Base-by-base conservation (phyloP, 1,284 basidiomycete species). In the Fomitopsis betulina region DNA sequence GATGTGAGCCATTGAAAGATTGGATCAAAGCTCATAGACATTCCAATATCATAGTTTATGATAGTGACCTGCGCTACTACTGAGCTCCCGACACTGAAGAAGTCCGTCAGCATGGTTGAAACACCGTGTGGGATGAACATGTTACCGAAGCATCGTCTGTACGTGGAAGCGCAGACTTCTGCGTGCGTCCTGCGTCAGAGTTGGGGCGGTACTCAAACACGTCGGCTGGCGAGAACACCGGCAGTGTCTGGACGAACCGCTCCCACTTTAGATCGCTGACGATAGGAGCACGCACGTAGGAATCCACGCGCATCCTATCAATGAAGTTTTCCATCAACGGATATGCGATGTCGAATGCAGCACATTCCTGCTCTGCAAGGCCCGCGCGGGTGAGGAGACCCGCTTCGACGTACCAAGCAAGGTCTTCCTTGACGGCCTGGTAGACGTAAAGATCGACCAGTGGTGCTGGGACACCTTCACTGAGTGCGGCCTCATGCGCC, bases 401-500 rank as follows among this genome's bases (percentile, higher is more conserved):
- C n/a, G 62, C 23, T 58, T 69, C 67, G 2, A 60, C 51, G 59
- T 71, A 73, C 70, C 68, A 71, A 1, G 58, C 58, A 0, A 61
- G 32, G 60, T 72, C 67, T 13, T 53, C 39, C 32, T 62, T 65
- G 17, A 73, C 53, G 13, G 57, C 57, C 1, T 53, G 50, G 3
- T 62, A 63, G 2, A 60, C 63, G 56, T 68, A 72, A 10, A 73
- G 39, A 19, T 61, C 62, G n/a, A 65, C 45, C 19, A 72, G 58
- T 1, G 30, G 32, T 2, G 47, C 15, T 13, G 59, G 52, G 17
- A 73, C 54, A 1, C 60, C 61, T 0, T 58, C 62, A 3, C 53
- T 64, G 30, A 66, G 27, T 2, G 71, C 71, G 2, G 70, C 68
- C 6, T 71, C 70, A 55, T 68, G 70, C 17, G 73, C 70, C 58